Evolutionary conservation across 805 yeast species (phyloP).

Genomic region (Yamadazyma olivae): DNA sequence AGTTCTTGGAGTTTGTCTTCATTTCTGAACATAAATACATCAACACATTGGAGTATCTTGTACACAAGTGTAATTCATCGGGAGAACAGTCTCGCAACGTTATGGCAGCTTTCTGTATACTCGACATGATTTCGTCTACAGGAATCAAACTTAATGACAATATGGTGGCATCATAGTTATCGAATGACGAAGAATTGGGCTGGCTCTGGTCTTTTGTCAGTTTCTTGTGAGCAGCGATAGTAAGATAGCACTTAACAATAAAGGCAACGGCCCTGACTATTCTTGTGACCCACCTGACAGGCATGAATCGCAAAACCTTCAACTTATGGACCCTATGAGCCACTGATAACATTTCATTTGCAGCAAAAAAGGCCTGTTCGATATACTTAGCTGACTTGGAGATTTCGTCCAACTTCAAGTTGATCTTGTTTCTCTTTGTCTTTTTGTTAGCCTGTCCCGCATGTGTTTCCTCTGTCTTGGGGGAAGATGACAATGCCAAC

Average conservation of each 20-base stretch:
- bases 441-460: conserved; percentile 13
- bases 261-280: conserved; percentile 87
- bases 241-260: conserved; percentile 78
- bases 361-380: conserved; percentile 78
- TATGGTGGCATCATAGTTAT: conserved; percentile 44
- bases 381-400: conserved; percentile 73
- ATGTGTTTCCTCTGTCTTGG: conserved; percentile 14
- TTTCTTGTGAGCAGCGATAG: conserved; percentile 49
- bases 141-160: conserved; percentile 63
- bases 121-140: conserved; percentile 63
- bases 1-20: conserved; percentile 44
- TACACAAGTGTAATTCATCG: conserved; percentile 81
- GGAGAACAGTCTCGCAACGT: conserved; percentile 81
- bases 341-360: conserved; percentile 71
- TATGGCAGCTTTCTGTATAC: conserved; percentile 69
- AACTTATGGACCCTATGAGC: conserved; percentile 67
- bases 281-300: conserved; percentile 88
- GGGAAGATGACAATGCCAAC: conserved; percentile 58
- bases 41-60: conserved; percentile 72
- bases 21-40: conserved; percentile 75
- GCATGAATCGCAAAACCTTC: conserved; percentile 69
- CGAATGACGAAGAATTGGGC: conserved; percentile 18
- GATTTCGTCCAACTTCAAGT: conserved; percentile 63
- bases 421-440: conserved; percentile 17
- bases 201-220: conserved; percentile 8